phyloP scores from a whole-genome alignment of 805 yeast species.

The Saturnispora dispora region DNA sequence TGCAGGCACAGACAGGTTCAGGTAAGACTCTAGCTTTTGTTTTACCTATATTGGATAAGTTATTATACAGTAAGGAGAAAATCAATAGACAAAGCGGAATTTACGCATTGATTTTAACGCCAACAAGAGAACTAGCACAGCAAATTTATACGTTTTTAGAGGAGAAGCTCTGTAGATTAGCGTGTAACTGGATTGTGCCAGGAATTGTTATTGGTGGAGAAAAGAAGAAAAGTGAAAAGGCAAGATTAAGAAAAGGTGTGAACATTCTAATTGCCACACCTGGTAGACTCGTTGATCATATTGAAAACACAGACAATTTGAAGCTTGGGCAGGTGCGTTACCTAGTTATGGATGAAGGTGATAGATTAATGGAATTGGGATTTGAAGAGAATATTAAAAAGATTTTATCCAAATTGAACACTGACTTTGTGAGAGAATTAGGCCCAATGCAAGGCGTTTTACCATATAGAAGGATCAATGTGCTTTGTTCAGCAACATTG shows the following conservation, averaged over 20 bases:
- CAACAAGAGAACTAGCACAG: constrained; percentile 90
- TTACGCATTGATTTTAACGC: constrained; percentile 82
- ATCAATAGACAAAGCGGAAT: constrained; percentile 65
- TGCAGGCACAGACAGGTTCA: constrained; percentile 97
- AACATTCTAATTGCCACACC: constrained; percentile 97
- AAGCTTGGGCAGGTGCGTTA: constrained; percentile 69
- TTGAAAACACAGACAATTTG: constrained; percentile 76
- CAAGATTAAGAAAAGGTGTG: constrained; percentile 89
- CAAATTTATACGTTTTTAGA: constrained; percentile 83
- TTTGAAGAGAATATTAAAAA: constrained; percentile 87
- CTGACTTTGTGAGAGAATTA: constrained; percentile 31
- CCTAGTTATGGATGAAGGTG: constrained; percentile 95
- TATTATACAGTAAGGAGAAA: constrained; percentile 42
- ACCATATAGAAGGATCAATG: constrained; percentile 64
- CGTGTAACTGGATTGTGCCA: constrained; percentile 81
- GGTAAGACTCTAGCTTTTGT: constrained; percentile 90
- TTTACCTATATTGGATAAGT: constrained; percentile 69
- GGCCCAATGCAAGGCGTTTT: constrained; percentile 31
- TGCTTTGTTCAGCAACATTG: constrained; percentile 92
- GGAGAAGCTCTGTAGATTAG: constrained; percentile 47
- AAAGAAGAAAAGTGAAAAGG: constrained; percentile 94
- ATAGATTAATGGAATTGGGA: constrained; percentile 88
- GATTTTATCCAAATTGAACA: constrained; percentile 54
- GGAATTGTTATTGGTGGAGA: constrained; percentile 98
- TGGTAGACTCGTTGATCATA: constrained; percentile 90